A percentile compares a stretch with the other conserved stretches of the same genome.
These are phyloP conservation scores for Cercospora sp. DNA, from an alignment of 2,329 filamentous ascomycete genomes.

Conservation along the genomic window DNA sequence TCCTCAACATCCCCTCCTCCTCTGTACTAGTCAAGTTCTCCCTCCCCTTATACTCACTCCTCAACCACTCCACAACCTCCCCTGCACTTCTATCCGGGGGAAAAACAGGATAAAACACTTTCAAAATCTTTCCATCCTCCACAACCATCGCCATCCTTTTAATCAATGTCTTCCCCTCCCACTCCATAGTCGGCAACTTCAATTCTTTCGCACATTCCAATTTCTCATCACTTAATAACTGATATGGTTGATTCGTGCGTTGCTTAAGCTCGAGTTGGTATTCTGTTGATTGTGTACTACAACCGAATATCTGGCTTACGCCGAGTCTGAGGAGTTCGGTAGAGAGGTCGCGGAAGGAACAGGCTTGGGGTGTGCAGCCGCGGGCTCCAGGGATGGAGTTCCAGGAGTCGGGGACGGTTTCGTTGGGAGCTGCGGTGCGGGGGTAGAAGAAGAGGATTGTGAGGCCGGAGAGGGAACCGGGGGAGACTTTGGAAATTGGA, in stretches of 20 bases:
- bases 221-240: conserved; percentile 45
- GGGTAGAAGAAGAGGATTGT: conserved; percentile 48
- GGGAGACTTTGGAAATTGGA: conserved; percentile 40
- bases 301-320: conserved; percentile 42
- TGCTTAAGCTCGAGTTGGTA: conserved; percentile 45
- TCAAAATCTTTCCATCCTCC: conserved; percentile 43
- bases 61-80: conserved; percentile 40
- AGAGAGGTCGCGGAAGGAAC: conserved; percentile 44
- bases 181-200: conserved; percentile 45
- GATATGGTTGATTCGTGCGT: conserved; percentile 43
- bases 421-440: conserved; percentile 42
- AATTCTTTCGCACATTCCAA: conserved; percentile 37
- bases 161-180: conserved; percentile 40
- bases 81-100: conserved; percentile 45
- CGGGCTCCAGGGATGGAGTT: conserved; percentile 47
- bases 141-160: conserved; percentile 44
- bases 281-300: conserved; percentile 44
- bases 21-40: neutral
- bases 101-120: conserved; percentile 48
- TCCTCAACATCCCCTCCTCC: neutral
- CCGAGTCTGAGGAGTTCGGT: conserved; percentile 35
- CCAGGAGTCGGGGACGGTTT: conserved; percentile 44
- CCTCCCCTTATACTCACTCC: neutral
- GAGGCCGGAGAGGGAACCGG: conserved; percentile 36
- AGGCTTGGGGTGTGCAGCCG: conserved; percentile 49